These are phyloP conservation scores for Trichosporon sp. DNA, from an alignment of 1,284 basidiomycete genomes.

Conservation along the genomic window DNA sequence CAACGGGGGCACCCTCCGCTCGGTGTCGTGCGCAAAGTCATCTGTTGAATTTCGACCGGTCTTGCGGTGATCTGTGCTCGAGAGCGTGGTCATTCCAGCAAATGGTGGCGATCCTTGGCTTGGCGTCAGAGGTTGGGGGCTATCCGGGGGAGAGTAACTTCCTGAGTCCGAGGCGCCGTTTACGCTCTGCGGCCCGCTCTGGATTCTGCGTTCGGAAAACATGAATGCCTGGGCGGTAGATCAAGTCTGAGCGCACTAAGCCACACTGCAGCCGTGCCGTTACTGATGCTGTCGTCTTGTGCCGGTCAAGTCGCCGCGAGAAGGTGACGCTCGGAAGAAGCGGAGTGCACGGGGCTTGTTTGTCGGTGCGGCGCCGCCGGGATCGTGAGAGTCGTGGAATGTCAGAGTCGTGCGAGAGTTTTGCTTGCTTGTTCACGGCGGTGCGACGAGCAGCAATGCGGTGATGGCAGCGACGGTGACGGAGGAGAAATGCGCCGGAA, in stretches of 20 bases:
- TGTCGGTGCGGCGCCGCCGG: neutral
- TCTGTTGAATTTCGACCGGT: neutral
- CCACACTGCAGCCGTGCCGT: neutral
- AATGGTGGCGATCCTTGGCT: neutral
- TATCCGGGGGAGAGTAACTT: neutral
- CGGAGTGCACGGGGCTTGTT: neutral
- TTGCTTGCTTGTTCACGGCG: neutral
- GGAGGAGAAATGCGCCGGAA: neutral
- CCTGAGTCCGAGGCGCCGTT: slow-evolving; percentile 1
- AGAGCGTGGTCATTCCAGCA: neutral
- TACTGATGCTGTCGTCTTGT: neutral
- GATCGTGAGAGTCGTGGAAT: neutral
- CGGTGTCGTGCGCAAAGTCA: neutral
- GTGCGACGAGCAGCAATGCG: neutral
- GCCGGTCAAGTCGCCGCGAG: neutral
- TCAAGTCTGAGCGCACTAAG: neutral
- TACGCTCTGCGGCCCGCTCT: neutral
- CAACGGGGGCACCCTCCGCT: neutral
- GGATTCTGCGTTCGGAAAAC: neutral
- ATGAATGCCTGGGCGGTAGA: neutral
- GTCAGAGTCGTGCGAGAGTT: neutral
- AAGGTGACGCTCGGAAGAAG: neutral
- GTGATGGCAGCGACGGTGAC: neutral
- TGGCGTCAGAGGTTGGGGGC: neutral
- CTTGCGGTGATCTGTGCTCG: neutral